These are phyloP conservation scores for Microcos paniculata DNA, from an alignment of 345 rosid genomes.

Conservation along the genomic window DNA sequence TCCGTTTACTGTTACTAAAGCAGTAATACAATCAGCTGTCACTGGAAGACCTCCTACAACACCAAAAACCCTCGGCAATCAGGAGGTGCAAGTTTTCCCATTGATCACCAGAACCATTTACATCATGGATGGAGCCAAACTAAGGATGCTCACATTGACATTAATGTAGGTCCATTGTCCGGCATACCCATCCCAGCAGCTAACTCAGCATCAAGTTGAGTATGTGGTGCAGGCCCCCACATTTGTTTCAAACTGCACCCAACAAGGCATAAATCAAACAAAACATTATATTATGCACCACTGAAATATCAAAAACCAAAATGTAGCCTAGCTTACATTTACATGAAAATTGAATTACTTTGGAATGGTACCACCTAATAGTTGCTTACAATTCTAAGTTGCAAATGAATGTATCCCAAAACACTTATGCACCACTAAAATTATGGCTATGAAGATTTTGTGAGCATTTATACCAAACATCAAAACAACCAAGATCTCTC, in stretches of 20 bases:
- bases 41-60: not conserved
- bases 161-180: slow-evolving; percentile 82
- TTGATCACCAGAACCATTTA: not conserved
- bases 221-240: slow-evolving; percentile 82
- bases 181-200: slow-evolving; percentile 99
- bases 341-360: too few species aligned
- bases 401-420: too few species aligned
- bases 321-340: too few species aligned
- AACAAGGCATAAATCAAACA: slow-evolving; percentile 12
- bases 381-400: too few species aligned
- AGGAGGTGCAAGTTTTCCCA: slow-evolving; percentile 1
- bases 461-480: not conserved
- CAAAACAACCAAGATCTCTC: not conserved
- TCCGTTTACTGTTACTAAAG: too few species aligned
- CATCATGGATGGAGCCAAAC: slow-evolving; percentile 7
- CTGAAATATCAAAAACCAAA: too few species aligned
- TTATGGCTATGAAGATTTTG: not conserved
- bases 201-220: slow-evolving; percentile 90
- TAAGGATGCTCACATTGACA: slow-evolving; percentile 40
- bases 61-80: not conserved
- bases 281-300: not conserved
- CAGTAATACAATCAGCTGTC: not conserved
- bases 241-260: slow-evolving; percentile 66
- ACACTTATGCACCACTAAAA: not conserved
- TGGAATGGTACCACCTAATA: too few species aligned